Percentiles rank a stretch among this genome's conserved stretches.
Evolutionary conservation across 371 early-diverging fungal species (phyloP).

Genomic region (Lichtheimia hyalospora): DNA sequence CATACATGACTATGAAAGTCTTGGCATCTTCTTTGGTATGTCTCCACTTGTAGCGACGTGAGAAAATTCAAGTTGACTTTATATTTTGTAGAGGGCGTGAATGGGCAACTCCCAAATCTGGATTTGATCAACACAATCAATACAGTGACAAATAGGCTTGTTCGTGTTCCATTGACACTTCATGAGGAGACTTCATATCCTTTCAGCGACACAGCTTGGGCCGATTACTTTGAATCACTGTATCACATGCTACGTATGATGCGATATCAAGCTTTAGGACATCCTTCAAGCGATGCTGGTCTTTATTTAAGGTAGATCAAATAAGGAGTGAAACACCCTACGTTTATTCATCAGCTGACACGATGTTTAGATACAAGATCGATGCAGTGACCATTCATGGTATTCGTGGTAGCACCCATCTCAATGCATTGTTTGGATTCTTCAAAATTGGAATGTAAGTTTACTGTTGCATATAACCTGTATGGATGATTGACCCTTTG

Average conservation of each 20-base stretch:
- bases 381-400: slow-evolving; percentile 83
- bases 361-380: slow-evolving; percentile 67
- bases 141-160: slow-evolving; percentile 45
- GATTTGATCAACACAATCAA: slow-evolving; percentile 85
- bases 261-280: slow-evolving; percentile 70
- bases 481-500: neutral
- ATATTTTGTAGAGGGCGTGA: slow-evolving; percentile 72
- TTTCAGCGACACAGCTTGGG: slow-evolving; percentile 16
- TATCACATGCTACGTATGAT: slow-evolving; percentile 58
- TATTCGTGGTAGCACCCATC: slow-evolving; percentile 33
- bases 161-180: slow-evolving; percentile 52
- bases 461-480: too few relatives aligned
- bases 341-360: neutral
- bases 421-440: slow-evolving; percentile 47
- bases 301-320: slow-evolving; percentile 57
- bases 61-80: neutral
- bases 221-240: slow-evolving; percentile 44
- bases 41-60: neutral
- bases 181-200: slow-evolving; percentile 29
- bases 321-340: too few relatives aligned
- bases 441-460: slow-evolving; percentile 68
- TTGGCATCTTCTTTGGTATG: slow-evolving; percentile 82
- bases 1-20: slow-evolving; percentile 61
- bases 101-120: slow-evolving; percentile 92
- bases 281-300: slow-evolving; percentile 74